A percentile compares a stretch with the other conserved stretches of the same genome.
phyloP scores from a whole-genome alignment of 2,329 filamentous ascomycete genomes.

The Cercospora sesami region DNA sequence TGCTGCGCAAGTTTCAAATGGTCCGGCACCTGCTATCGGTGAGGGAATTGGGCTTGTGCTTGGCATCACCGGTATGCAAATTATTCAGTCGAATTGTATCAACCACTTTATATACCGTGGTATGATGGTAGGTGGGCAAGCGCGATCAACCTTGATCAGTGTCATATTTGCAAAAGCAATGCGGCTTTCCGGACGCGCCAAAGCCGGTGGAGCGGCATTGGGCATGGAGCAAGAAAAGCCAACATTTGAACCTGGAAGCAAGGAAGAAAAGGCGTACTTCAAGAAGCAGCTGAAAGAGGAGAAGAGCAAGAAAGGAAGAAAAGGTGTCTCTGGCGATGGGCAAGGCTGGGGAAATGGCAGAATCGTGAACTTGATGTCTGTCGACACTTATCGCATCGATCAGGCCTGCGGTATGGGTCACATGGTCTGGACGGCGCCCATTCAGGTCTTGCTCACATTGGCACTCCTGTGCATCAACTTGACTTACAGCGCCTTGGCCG shows the following conservation, averaged over 20 bases:
- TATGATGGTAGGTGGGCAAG: constrained; percentile 86
- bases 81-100: constrained; percentile 73
- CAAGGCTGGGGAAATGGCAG: constrained; percentile 89
- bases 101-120: constrained; percentile 93
- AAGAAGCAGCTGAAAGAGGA: constrained; percentile 45
- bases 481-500: constrained; percentile 83
- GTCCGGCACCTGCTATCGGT: constrained; percentile 66
- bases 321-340: constrained; percentile 64
- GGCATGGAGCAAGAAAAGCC: constrained; percentile 40
- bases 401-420: constrained; percentile 88
- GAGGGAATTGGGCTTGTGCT: constrained; percentile 79
- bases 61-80: constrained; percentile 82
- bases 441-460: constrained; percentile 76
- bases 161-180: constrained; percentile 91
- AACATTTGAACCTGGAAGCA: constrained; percentile 48
- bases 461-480: constrained; percentile 81
- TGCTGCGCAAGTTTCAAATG: constrained; percentile 48
- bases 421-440: constrained; percentile 82
- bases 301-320: constrained; percentile 46
- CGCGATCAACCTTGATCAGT: constrained; percentile 76
- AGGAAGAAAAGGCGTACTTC: constrained; percentile 55
- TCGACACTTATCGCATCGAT: constrained; percentile 90
- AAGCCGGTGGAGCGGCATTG: constrained; percentile 68
- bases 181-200: constrained; percentile 82
- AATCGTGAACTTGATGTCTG: constrained; percentile 90